Evolutionary conservation across 176 grass and related monocot genomes (phyloP).

Genomic region (Oryza meridionalis): DNA sequence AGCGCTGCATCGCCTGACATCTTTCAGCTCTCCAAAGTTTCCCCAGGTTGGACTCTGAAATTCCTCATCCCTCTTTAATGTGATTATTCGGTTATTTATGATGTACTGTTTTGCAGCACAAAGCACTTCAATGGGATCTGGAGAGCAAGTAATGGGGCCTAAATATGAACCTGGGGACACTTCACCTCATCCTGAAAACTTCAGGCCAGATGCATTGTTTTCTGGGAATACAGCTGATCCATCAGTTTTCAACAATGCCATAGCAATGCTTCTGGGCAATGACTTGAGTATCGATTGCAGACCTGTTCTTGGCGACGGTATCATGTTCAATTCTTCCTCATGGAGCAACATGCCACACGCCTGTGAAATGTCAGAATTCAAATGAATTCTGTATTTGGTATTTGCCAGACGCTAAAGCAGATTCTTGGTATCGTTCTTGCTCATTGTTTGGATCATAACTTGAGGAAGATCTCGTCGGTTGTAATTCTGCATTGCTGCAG

Average conservation of each 20-base stretch:
- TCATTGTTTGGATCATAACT: constrained; percentile 40
- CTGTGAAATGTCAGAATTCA: constrained; percentile 64
- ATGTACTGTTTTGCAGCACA: constrained; percentile 39
- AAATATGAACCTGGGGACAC: constrained; percentile 39
- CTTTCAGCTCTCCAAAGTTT: constrained; percentile 45
- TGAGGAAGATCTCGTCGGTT: constrained; percentile 35
- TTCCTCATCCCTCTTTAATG: background rate
- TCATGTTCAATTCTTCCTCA: constrained; percentile 40
- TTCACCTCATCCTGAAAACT: constrained; percentile 58
- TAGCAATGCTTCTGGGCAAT: constrained; percentile 63
- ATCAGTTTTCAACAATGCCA: constrained; percentile 60
- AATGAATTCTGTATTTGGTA: constrained; percentile 43
- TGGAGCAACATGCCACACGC: constrained; percentile 71
- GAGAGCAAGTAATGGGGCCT: constrained; percentile 32
- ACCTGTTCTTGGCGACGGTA: constrained; percentile 36
- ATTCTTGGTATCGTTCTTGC: constrained; percentile 30
- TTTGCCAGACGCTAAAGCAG: constrained; percentile 8
- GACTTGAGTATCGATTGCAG: constrained; percentile 51
- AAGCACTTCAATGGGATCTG: constrained; percentile 46
- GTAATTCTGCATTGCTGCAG: constrained; percentile 27
- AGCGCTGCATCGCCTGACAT: constrained; percentile 38
- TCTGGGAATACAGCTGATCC: constrained; percentile 54
- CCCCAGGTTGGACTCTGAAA: constrained; percentile 36
- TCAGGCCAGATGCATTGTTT: constrained; percentile 72
- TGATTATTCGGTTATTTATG: constrained; percentile 27